Conservation (phyloP, 495 filamentous ascomycete genomes). For the Penicillium bialowiezense region DNA sequence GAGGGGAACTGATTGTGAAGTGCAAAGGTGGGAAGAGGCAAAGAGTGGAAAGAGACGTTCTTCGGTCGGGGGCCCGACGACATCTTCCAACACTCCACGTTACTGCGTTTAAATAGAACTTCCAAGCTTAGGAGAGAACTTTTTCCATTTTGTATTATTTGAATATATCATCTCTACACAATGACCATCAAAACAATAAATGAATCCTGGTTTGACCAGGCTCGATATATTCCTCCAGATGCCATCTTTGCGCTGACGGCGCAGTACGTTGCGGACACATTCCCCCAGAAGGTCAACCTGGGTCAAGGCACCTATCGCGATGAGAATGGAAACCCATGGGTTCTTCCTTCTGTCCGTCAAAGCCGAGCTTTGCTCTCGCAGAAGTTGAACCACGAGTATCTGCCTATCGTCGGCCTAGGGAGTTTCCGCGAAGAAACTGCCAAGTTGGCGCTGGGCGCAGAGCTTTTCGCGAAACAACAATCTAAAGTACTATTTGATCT, state of each 20-base stretch:
- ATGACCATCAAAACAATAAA: conserved; percentile 1
- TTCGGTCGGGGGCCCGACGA: conserved; percentile 1
- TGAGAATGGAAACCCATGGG: conserved; percentile 38
- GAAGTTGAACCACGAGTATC: conserved; percentile 20
- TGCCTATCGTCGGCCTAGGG: conserved; percentile 33
- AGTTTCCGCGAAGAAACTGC: conserved; percentile 23
- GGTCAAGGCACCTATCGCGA: conserved; percentile 41
- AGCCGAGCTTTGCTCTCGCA: conserved; percentile 11
- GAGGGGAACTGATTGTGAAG: too few species aligned
- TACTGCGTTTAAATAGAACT: neutral
- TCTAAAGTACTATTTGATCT: conserved; percentile 11
- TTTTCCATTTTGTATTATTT: too few species aligned
- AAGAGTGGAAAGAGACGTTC: neutral
- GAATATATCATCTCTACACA: too few species aligned
- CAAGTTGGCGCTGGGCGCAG: conserved; percentile 19
- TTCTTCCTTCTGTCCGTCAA: conserved; percentile 31
- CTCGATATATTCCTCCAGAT: conserved; percentile 30
- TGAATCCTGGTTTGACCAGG: conserved; percentile 18
- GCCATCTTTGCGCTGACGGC: conserved; percentile 37
- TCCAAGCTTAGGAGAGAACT: too few species aligned
- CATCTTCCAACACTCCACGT: neutral
- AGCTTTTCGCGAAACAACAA: conserved; percentile 7
- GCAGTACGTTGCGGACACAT: conserved; percentile 27
- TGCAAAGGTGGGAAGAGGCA: too few species aligned
- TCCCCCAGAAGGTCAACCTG: conserved; percentile 33